Percentiles rank a stretch among this genome's conserved stretches.
These are phyloP conservation scores for Mycena indigotica DNA, from an alignment of 768 basidiomycete genomes.

Conservation along the genomic window DNA sequence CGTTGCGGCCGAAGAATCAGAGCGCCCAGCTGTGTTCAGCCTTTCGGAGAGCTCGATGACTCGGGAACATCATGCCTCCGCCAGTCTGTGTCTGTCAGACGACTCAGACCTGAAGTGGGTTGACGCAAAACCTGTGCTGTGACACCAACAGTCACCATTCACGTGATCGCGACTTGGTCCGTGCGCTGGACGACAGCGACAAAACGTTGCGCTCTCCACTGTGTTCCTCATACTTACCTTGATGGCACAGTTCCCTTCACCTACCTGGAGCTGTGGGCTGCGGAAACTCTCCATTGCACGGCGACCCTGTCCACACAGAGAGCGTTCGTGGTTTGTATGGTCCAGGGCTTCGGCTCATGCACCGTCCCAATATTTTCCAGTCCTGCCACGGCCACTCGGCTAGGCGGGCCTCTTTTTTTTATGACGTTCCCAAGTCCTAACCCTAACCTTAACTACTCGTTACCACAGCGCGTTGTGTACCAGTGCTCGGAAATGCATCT, in stretches of 20 bases:
- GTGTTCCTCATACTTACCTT: not conserved
- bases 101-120: too few relatives aligned
- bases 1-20: too few relatives aligned
- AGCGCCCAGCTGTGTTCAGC: too few relatives aligned
- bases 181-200: not conserved
- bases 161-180: not conserved
- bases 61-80: too few relatives aligned
- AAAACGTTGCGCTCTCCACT: not conserved
- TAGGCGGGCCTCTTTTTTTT: not conserved
- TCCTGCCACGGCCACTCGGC: not conserved
- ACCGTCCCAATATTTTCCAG: not conserved
- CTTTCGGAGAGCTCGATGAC: too few relatives aligned
- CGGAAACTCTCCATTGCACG: conserved; percentile 55
- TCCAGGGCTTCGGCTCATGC: not conserved
- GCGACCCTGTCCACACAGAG: conserved; percentile 69
- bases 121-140: too few relatives aligned
- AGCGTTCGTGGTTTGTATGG: conserved; percentile 58
- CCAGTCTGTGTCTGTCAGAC: too few relatives aligned
- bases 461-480: too few relatives aligned
- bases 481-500: too few relatives aligned
- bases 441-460: not conserved
- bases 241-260: conserved; percentile 1
- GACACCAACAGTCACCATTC: not conserved
- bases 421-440: not conserved
- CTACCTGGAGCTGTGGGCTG: not conserved